Conservation (phyloP, 2,329 filamentous ascomycete genomes). For the Fusarium sp. region DNA sequence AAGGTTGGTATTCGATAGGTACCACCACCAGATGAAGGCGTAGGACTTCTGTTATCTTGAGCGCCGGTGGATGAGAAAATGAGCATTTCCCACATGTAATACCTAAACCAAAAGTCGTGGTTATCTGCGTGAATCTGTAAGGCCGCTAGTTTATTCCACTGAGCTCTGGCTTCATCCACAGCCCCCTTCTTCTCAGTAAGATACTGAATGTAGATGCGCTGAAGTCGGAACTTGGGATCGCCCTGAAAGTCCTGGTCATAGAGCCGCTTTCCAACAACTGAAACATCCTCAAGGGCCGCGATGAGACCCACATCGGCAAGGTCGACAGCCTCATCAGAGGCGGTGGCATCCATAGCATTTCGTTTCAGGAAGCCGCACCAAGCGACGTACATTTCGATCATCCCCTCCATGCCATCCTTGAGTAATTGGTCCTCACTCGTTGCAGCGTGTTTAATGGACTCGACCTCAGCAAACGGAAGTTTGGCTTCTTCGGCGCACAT, state of each 20-base stretch:
- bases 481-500: slow-evolving; percentile 83
- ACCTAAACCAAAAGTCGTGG: slow-evolving; percentile 94
- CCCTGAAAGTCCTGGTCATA: slow-evolving; percentile 81
- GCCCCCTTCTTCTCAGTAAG: slow-evolving; percentile 85
- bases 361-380: slow-evolving; percentile 96
- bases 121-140: slow-evolving; percentile 76
- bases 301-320: slow-evolving; percentile 90
- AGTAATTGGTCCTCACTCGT: slow-evolving; percentile 88
- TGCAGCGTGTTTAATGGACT: slow-evolving; percentile 90
- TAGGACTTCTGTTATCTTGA: slow-evolving; percentile 63
- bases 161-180: slow-evolving; percentile 78
- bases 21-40: slow-evolving; percentile 57
- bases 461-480: slow-evolving; percentile 81
- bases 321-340: slow-evolving; percentile 84
- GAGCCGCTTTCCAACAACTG: slow-evolving; percentile 78
- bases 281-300: slow-evolving; percentile 86
- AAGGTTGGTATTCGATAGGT: slow-evolving; percentile 72
- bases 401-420: slow-evolving; percentile 84
- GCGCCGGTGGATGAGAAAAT: slow-evolving; percentile 58
- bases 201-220: slow-evolving; percentile 93
- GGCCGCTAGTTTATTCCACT: slow-evolving; percentile 78
- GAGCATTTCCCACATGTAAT: slow-evolving; percentile 92
- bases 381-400: slow-evolving; percentile 89
- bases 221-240: slow-evolving; percentile 89
- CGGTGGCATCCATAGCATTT: slow-evolving; percentile 78